phyloP scores from a whole-genome alignment of 1,284 basidiomycete species.

The Cutaneotrichosporon spelunceum region DNA sequence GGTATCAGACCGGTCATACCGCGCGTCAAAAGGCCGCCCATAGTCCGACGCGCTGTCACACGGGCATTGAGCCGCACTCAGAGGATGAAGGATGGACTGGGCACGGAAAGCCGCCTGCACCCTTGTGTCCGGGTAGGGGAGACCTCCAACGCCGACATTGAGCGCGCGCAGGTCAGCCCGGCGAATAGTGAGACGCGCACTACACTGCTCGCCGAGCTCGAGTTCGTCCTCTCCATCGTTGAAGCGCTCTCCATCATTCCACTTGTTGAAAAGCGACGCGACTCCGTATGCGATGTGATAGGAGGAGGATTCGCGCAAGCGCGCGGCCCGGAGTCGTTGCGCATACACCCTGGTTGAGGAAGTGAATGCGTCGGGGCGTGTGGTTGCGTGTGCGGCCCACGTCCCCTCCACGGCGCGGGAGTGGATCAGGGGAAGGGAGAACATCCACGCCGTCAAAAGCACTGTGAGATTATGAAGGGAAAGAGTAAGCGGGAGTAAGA shows the following conservation, averaged over 20 bases:
- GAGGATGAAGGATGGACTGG: too few species aligned
- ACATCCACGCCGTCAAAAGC: not conserved
- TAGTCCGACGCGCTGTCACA: not conserved
- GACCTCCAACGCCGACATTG: not conserved
- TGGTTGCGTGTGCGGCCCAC: not conserved
- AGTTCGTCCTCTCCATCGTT: too few species aligned
- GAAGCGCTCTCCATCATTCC: conserved; percentile 15
- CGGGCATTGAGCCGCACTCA: not conserved
- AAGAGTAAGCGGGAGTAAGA: not conserved
- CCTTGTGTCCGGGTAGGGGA: not conserved
- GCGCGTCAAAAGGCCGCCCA: not conserved
- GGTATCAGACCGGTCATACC: not conserved
- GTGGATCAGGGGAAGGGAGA: not conserved
- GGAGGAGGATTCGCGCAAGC: conserved; percentile 2
- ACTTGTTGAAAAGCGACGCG: conserved; percentile 6
- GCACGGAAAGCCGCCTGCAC: not conserved
- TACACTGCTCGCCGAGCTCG: not conserved
- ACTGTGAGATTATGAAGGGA: not conserved
- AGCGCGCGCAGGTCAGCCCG: not conserved
- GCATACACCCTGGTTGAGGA: not conserved
- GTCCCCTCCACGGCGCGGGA: not conserved
- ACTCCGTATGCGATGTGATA: conserved; percentile 11
- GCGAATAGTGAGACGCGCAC: not conserved
- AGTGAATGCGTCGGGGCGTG: not conserved
- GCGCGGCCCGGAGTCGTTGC: not conserved